These are phyloP conservation scores for Colletotrichum orbiculare DNA, from an alignment of 2,329 filamentous ascomycete species.

Conservation along the genomic window DNA sequence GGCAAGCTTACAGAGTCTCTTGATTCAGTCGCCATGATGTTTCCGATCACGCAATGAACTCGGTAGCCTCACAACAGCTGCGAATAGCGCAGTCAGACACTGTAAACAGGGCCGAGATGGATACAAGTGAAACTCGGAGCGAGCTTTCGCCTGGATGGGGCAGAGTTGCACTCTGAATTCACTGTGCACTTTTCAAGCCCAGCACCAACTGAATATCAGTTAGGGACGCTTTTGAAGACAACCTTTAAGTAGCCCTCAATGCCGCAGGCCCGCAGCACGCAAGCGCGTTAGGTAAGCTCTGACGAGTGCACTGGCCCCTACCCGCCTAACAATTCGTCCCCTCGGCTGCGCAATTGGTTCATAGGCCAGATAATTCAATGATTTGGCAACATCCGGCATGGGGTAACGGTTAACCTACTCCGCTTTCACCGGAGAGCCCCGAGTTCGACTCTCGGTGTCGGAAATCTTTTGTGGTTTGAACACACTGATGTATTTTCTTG, in stretches of 20 bases:
- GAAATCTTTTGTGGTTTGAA: background rate
- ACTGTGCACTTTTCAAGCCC: too few species aligned
- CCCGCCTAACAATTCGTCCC: background rate
- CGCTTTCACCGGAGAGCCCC: constrained; percentile 32
- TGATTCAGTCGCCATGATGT: constrained; percentile 17
- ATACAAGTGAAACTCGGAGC: background rate
- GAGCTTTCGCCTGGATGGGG: too few species aligned
- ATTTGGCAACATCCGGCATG: constrained; percentile 12
- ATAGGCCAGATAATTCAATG: background rate
- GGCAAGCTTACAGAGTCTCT: constrained; percentile 7
- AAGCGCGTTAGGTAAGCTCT: background rate
- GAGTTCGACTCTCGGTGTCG: constrained; percentile 26
- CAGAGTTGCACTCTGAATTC: too few species aligned
- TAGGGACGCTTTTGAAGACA: too few species aligned
- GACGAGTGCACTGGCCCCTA: background rate
- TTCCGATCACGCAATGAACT: too few species aligned
- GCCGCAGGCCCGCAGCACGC: too few species aligned
- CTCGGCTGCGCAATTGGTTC: background rate
- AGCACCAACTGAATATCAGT: too few species aligned
- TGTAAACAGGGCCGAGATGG: background rate
- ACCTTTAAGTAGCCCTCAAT: too few species aligned
- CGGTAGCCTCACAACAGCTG: background rate
- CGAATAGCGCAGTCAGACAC: background rate
- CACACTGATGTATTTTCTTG: too few species aligned
- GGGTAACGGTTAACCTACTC: constrained; percentile 32